Evolutionary conservation across 179 eudicot genomes (phyloP), one percentile per base, ranked within the genome.

Genomic region (Kewa caespitosa): DNA sequence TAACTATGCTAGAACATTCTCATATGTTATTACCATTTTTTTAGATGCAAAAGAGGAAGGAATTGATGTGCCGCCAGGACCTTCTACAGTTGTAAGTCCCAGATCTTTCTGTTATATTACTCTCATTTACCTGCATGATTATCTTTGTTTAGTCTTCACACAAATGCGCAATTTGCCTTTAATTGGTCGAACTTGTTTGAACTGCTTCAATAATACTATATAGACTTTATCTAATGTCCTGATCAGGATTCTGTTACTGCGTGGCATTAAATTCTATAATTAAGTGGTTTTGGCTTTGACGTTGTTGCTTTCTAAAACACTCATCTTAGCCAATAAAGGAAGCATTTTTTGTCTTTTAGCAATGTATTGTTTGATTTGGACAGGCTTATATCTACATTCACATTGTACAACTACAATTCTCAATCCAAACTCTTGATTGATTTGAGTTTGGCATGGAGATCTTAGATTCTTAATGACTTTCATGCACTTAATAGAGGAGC

Each of bases 31-130:
- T 38, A 69, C 46, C 37, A 33, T 74, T 38, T 43, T 80, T 69
- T 39, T 86, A 89, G 97, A 72, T 52, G 86, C 69, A 48, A 79
- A 43, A 38, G 67, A 55, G 34, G 86, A 81, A 74, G 20, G 67
- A 62, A 76, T 65, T 75, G 80, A 78, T 41, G 66, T 59, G 62
- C 76, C 73, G 69, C 84, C 71, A 61, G 87, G 84, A 76, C 74
- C 76, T 37, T 71, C 70, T 70, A 52, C 70, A 18, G 57, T 64
- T 75, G 97, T 92, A 87, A 84, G 82, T 72, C 64, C 34, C 12
- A 31, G 6, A n/a, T 75, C 3, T 72, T 31, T 14, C 33, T 17
- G 0, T 20, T 38, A 3, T 38, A n/a, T n/a, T n/a, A n/a, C n/a
- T n/a, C 30, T 43, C 71, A 6, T 46, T 37, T 62, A 38, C 22